A percentile compares a stretch with the other conserved stretches of the same genome.
Evolutionary conservation across 306 rosid species (phyloP).

Genomic region (Rosa persica): DNA sequence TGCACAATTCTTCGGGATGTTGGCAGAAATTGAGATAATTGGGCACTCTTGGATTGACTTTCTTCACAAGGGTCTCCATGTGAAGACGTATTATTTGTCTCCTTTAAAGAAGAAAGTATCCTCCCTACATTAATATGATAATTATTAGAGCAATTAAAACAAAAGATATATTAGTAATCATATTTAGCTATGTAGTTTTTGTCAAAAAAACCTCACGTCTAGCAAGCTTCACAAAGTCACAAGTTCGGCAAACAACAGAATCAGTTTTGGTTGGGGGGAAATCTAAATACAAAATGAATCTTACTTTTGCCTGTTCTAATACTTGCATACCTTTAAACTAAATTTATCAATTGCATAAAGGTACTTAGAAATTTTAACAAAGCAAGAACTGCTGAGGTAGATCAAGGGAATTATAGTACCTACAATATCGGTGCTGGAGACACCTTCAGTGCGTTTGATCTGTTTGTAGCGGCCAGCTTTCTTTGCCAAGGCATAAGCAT

Average conservation of each 20-base stretch:
- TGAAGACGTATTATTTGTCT: slow-evolving; percentile 34
- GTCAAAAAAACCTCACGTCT: neutral
- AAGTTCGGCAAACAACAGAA: neutral
- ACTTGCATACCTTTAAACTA: neutral
- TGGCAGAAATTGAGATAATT: slow-evolving; percentile 79
- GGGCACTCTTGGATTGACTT: slow-evolving; percentile 46
- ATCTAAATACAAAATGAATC: neutral
- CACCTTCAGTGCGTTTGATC: slow-evolving; percentile 98
- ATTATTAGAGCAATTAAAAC: neutral
- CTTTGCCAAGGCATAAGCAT: slow-evolving; percentile 97
- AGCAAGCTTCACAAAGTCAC: neutral
- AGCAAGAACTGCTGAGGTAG: slow-evolving; percentile 16
- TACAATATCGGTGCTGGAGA: slow-evolving; percentile 98
- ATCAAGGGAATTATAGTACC: slow-evolving; percentile 62
- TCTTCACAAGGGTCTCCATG: slow-evolving; percentile 45
- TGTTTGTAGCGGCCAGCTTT: slow-evolving; percentile 97
- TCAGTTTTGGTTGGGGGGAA: neutral
- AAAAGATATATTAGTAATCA: neutral
- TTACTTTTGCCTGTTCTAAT: neutral
- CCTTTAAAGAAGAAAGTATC: slow-evolving; percentile 63
- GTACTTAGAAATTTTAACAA: neutral
- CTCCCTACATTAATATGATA: slow-evolving; percentile 57
- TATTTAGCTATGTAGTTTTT: neutral
- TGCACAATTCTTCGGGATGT: slow-evolving; percentile 94
- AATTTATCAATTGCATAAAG: neutral